Conservation (phyloP, 1,139 yeast genomes). For the Pichia sp. region DNA sequence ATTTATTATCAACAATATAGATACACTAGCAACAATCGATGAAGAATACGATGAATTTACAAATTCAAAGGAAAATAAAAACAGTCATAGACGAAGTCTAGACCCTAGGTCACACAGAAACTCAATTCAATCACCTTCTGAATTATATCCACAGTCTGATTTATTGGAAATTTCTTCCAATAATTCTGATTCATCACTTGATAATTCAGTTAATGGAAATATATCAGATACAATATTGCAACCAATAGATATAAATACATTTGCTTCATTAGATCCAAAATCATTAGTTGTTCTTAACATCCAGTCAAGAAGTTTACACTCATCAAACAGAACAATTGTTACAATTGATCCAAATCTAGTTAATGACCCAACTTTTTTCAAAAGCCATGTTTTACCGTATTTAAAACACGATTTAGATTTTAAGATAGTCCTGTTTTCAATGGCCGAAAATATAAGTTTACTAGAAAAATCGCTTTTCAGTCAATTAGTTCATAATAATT, state of each 20-base stretch:
- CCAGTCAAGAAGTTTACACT: slow-evolving; percentile 4
- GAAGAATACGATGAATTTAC: not conserved
- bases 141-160: slow-evolving; percentile 10
- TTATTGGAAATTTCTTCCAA: not conserved
- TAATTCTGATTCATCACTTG: not conserved
- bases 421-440: slow-evolving; percentile 11
- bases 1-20: not conserved
- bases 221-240: not conserved
- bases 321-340: slow-evolving; percentile 1
- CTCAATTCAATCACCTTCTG: slow-evolving; percentile 5
- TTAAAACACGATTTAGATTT: slow-evolving; percentile 2
- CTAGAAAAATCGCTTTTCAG: slow-evolving; percentile 3
- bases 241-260: slow-evolving; percentile 1
- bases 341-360: slow-evolving; percentile 6
- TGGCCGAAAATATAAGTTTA: slow-evolving; percentile 4
- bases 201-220: not conserved
- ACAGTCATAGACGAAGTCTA: slow-evolving; percentile 1
- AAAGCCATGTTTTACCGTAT: slow-evolving; percentile 4
- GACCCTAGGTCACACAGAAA: slow-evolving; percentile 5
- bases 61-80: not conserved
- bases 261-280: not conserved
- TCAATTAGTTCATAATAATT: not conserved
- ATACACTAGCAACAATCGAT: slow-evolving; percentile 1
- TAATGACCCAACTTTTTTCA: not conserved
- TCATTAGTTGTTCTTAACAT: slow-evolving; percentile 5